A percentile compares a stretch with the other conserved stretches of the same genome.
Evolutionary conservation across 495 filamentous ascomycete genomes (phyloP).

Genomic region (Staphylotrichum tortipilum): DNA sequence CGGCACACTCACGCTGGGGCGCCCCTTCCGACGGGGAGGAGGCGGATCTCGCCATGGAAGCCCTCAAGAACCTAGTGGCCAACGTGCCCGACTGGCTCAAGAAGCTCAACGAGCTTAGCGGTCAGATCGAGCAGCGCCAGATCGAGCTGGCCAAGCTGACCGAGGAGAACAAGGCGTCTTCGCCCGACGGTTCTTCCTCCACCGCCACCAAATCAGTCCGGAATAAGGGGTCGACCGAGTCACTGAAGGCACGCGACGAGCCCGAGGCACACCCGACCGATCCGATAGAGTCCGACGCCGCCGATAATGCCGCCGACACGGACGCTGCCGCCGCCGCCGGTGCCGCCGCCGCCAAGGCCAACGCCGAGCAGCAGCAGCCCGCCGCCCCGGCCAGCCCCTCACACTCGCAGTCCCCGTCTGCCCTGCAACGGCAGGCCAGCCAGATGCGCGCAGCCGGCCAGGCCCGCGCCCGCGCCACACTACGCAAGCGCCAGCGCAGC

Average conservation of each 20-base stretch:
- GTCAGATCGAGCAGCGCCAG: slow-evolving; percentile 61
- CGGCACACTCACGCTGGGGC: slow-evolving; percentile 13
- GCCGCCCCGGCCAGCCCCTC: slow-evolving; percentile 17
- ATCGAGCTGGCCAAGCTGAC: slow-evolving; percentile 51
- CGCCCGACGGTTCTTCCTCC: slow-evolving; percentile 14
- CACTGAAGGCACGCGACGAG: slow-evolving; percentile 46
- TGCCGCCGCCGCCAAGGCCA: slow-evolving; percentile 8
- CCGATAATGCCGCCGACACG: background rate
- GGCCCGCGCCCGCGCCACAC: slow-evolving; percentile 33
- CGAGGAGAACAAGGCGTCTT: slow-evolving; percentile 20
- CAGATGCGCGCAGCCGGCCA: slow-evolving; percentile 39
- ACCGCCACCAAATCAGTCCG: slow-evolving; percentile 36
- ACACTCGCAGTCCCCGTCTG: slow-evolving; percentile 32
- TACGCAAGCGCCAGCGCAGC: slow-evolving; percentile 50
- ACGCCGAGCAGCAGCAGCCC: slow-evolving; percentile 10
- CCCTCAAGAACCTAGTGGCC: slow-evolving; percentile 52
- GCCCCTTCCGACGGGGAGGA: slow-evolving; percentile 18
- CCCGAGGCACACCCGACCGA: slow-evolving; percentile 28
- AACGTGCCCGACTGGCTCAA: slow-evolving; percentile 60
- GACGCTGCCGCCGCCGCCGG: slow-evolving; percentile 8
- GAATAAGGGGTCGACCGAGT: slow-evolving; percentile 57
- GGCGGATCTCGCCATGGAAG: slow-evolving; percentile 47
- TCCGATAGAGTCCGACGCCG: slow-evolving; percentile 11
- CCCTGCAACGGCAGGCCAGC: slow-evolving; percentile 38
- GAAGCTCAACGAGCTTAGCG: slow-evolving; percentile 58